Conservation (phyloP, 352 stramenopile species). For the Pythium folliculosum region DNA sequence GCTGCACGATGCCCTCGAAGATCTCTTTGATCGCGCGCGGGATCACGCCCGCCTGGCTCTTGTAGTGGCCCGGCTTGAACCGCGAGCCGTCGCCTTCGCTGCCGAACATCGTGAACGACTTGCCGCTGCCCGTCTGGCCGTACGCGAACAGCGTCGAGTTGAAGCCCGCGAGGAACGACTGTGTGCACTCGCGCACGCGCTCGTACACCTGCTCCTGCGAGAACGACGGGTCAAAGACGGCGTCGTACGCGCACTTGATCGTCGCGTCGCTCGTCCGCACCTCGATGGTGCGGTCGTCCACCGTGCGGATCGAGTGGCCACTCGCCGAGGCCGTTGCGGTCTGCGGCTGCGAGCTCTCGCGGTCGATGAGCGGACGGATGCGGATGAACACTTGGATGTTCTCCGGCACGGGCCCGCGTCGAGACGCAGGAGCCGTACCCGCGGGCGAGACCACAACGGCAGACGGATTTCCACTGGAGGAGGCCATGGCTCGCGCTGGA, state of each 20-base stretch:
- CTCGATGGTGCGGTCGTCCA: constrained; percentile 61
- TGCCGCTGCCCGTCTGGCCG: constrained; percentile 83
- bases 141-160: constrained; percentile 88
- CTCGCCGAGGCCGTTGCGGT: not conserved
- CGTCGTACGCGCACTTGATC: constrained; percentile 82
- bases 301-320: constrained; percentile 26
- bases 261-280: constrained; percentile 66
- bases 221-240: constrained; percentile 74
- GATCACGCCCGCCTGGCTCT: constrained; percentile 87
- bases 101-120: constrained; percentile 89
- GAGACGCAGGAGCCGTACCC: not conserved
- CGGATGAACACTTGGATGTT: constrained; percentile 87
- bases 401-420: constrained; percentile 42
- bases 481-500: not conserved
- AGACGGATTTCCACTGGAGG: not conserved
- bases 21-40: constrained; percentile 89
- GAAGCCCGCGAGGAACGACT: constrained; percentile 80
- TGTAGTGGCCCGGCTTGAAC: constrained; percentile 72
- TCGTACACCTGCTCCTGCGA: constrained; percentile 84
- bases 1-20: constrained; percentile 68
- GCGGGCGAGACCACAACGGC: not conserved
- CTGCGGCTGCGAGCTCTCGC: constrained; percentile 41
- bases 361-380: constrained; percentile 78
- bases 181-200: constrained; percentile 70
- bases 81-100: constrained; percentile 69